These are phyloP conservation scores for Calvatia gigantea DNA, from an alignment of 768 basidiomycete species.

Conservation along the genomic window DNA sequence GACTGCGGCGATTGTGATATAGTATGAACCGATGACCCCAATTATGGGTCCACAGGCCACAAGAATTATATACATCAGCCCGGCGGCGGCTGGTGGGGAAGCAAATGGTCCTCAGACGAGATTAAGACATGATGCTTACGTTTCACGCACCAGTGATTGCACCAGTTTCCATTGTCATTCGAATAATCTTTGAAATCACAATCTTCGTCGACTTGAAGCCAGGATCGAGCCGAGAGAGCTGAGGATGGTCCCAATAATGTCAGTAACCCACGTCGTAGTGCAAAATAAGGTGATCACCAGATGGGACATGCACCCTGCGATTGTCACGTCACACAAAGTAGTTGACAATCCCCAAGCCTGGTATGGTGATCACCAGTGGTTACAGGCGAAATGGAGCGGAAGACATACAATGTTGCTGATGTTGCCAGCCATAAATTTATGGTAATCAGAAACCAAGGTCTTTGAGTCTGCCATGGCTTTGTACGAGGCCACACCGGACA, in stretches of 20 bases:
- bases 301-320: slow-evolving; percentile 28
- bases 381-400: neutral
- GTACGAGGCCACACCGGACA: neutral
- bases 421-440: neutral
- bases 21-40: slow-evolving; percentile 25
- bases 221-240: slow-evolving; percentile 24
- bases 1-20: slow-evolving; percentile 28
- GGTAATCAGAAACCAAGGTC: neutral
- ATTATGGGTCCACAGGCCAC: slow-evolving; percentile 24
- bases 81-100: slow-evolving; percentile 23
- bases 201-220: slow-evolving; percentile 24
- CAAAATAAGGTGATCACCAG: slow-evolving; percentile 19
- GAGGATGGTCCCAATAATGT: neutral
- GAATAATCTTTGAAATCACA: slow-evolving; percentile 26
- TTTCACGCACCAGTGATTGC: slow-evolving; percentile 22
- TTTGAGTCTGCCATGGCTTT: neutral
- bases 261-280: neutral
- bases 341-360: slow-evolving; percentile 30
- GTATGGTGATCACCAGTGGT: neutral
- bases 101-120: neutral
- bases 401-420: neutral
- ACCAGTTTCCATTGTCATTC: slow-evolving; percentile 33
- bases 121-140: neutral
- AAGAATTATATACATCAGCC: slow-evolving; percentile 25
- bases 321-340: slow-evolving; percentile 27